These are phyloP conservation scores for Fusarium sp. DNA, from an alignment of 2,329 filamentous ascomycete genomes.

Conservation along the genomic window DNA sequence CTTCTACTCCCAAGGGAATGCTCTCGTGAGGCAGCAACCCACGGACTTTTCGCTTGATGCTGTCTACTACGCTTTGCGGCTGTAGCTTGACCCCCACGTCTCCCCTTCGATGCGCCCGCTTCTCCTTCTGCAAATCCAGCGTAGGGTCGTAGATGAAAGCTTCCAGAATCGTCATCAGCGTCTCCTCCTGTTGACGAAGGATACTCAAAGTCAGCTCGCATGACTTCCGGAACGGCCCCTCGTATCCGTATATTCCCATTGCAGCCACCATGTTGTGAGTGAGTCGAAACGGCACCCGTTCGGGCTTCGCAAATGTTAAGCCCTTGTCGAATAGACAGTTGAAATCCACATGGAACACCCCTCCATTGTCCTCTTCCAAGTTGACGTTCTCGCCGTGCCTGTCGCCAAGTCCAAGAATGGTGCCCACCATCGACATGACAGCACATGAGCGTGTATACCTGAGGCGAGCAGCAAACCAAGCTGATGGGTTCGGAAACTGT, in stretches of 20 bases:
- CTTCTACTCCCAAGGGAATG: conserved; percentile 94
- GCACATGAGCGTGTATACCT: conserved; percentile 94
- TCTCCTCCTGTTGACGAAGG: conserved; percentile 92
- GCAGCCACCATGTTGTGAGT: conserved; percentile 99
- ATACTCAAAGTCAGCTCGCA: conserved; percentile 90
- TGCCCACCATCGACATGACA: conserved; percentile 99
- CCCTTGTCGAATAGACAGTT: conserved; percentile 99
- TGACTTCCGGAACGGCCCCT: conserved; percentile 92
- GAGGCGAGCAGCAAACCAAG: conserved; percentile 92
- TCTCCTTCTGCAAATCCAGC: conserved; percentile 86
- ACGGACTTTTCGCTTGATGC: conserved; percentile 87
- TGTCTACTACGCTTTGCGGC: conserved; percentile 86
- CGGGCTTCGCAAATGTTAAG: conserved; percentile 93
- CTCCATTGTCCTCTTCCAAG: conserved; percentile 93
- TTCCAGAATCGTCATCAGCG: conserved; percentile 96
- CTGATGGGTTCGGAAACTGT: conserved; percentile 91
- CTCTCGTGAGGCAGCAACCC: conserved; percentile 89
- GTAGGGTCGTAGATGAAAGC: conserved; percentile 98
- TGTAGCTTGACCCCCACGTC: conserved; percentile 66
- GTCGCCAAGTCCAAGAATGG: conserved; percentile 93
- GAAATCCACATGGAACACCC: conserved; percentile 98
- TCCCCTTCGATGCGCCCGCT: conserved; percentile 57
- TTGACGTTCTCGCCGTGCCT: conserved; percentile 98
- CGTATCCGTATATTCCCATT: conserved; percentile 95
- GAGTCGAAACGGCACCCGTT: conserved; percentile 94